Evolutionary conservation across 192 early-diverging fungal genomes (phyloP), one percentile per base, ranked within the genome.

Genomic region (Coemansia sp.): DNA sequence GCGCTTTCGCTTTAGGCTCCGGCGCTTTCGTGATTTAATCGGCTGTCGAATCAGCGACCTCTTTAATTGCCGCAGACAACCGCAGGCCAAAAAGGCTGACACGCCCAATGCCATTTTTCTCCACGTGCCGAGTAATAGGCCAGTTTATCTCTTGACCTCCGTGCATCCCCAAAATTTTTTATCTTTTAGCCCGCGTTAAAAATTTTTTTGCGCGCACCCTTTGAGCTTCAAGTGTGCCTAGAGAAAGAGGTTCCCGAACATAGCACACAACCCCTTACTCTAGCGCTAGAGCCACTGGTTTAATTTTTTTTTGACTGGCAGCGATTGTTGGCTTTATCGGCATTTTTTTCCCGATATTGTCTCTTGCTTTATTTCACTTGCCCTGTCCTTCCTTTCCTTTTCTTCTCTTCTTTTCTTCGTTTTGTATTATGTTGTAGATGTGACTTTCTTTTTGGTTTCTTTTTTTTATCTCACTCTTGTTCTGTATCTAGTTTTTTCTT

Each of bases 71-170:
- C 42, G 14, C 42, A 45, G 7, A 45, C 12, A 45, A 8, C 10
- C 42, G 17, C 42, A 45, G 42, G 7, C 12, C 14, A 16, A 16
- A 45, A 25, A 25, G 22, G 22, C 22, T 25, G 22, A 25, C 22
- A 25, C 22, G 22, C 22, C 22, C 22, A 25, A 25, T 25, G 22
- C 22, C 1, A 25, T 25, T 17, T 16, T 12, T 30, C 30, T 51
- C 61, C 62, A 63, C 62, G 50, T 63, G 62, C 32, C 34, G 28
- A n/a, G 14, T 54, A 17, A 51, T 63, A 52, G 62, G 62, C 18
- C n/a, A 34, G 32, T 31, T 36, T 40, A 54, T 54, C 62, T 54
- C 62, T 49, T 49, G 45, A 29, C 28, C 30, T 33, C 48, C 32
- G 29, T 50, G 45, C 31, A 48, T 40, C 34, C 34, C 57, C 57